Evolutionary conservation across 257 asterid genomes (phyloP).

Genomic region (Solanum medicagineum): DNA sequence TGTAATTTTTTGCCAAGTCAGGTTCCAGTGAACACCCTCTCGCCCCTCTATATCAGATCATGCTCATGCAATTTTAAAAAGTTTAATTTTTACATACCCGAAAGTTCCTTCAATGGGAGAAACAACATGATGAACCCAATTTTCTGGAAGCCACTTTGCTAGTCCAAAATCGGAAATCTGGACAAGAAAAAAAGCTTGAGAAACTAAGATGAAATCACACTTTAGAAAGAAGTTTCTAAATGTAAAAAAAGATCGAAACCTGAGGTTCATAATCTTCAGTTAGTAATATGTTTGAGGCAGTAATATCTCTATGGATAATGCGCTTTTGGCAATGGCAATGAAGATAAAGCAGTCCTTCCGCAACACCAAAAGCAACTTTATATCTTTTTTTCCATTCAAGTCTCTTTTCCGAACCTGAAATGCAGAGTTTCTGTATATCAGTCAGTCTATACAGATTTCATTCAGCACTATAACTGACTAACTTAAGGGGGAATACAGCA

Average conservation of each 20-base stretch:
- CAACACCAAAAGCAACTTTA: conserved; percentile 63
- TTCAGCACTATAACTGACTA: not conserved
- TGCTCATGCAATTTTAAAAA: not conserved
- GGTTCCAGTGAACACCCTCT: not conserved
- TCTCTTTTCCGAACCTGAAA: conserved; percentile 36
- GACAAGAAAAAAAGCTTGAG: not conserved
- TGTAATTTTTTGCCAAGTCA: not conserved
- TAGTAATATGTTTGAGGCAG: conserved; percentile 82
- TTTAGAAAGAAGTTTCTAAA: not conserved
- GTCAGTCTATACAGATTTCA: not conserved
- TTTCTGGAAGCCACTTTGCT: conserved; percentile 95
- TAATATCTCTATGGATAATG: conserved; percentile 84
- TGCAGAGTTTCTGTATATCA: not conserved
- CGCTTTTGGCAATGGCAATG: conserved; percentile 77
- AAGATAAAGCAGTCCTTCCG: conserved; percentile 79
- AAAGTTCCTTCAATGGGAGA: conserved; percentile 98
- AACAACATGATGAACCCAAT: conserved; percentile 79
- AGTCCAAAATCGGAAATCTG: conserved; percentile 97
- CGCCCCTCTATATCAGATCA: not conserved
- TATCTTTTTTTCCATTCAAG: conserved; percentile 58
- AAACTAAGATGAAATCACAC: not conserved
- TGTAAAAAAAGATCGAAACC: conserved; percentile 20
- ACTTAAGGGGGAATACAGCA: not conserved
- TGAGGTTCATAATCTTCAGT: conserved; percentile 71
- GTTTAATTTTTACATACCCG: conserved; percentile 38